Percentiles rank a stretch among this genome's conserved stretches.
These are phyloP conservation scores for Wickerhamomyces bovis DNA, from an alignment of 805 yeast genomes.

Conservation along the genomic window DNA sequence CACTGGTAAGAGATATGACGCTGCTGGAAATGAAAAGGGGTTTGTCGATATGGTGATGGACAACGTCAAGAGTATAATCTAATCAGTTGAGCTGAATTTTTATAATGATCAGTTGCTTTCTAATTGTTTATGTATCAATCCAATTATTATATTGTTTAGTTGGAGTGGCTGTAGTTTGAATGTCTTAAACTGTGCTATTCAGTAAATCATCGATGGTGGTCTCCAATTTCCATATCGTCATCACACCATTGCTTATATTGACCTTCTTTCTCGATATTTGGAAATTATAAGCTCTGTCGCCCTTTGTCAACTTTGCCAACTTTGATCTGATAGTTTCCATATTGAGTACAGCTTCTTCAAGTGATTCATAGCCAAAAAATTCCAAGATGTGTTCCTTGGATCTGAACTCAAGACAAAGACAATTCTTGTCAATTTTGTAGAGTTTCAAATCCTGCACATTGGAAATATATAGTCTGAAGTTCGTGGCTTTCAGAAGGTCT, in stretches of 20 bases:
- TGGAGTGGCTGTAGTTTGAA: neutral
- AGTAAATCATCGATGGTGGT: conserved; percentile 8
- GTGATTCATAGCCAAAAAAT: conserved; percentile 10
- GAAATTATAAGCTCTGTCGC: neutral
- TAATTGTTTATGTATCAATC: neutral
- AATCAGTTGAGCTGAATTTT: neutral
- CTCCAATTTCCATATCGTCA: conserved; percentile 9
- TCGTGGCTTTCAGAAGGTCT: conserved; percentile 4
- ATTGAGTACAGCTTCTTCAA: conserved; percentile 1
- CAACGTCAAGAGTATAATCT: conserved; percentile 2
- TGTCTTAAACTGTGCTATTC: neutral
- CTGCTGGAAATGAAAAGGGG: conserved; percentile 1
- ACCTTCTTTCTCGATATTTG: conserved; percentile 1
- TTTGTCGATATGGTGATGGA: conserved; percentile 7
- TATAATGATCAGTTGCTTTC: neutral
- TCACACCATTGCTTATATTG: conserved; percentile 7
- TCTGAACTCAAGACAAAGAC: conserved; percentile 11
- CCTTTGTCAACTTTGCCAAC: neutral
- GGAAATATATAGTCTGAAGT: conserved; percentile 14
- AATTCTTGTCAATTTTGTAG: conserved; percentile 11
- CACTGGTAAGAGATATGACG: neutral
- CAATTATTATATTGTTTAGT: neutral
- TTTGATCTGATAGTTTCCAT: neutral
- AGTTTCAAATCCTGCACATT: conserved; percentile 3
- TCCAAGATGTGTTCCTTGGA: conserved; percentile 8